Conservation (phyloP, 768 basidiomycete genomes). For the Crucibulum laeve region DNA sequence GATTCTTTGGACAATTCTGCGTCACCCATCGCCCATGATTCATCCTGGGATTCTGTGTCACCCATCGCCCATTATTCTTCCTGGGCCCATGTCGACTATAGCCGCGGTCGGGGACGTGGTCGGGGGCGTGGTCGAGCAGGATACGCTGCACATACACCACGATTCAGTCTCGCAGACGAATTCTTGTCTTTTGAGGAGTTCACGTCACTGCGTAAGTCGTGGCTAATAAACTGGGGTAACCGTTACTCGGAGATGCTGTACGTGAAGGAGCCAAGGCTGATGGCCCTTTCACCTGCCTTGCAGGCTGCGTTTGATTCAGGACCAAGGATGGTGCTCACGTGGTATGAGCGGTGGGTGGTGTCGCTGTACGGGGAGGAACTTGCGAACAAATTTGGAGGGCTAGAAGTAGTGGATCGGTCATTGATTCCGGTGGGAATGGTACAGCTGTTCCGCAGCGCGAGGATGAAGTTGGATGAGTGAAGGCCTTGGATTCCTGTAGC, state of each 20-base stretch:
- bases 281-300: slow-evolving; percentile 12
- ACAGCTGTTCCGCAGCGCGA: slow-evolving; percentile 28
- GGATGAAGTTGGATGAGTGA: slow-evolving; percentile 27
- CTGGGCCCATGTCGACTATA: too few relatives aligned
- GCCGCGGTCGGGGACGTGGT: too few relatives aligned
- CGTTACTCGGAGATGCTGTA: slow-evolving; percentile 21
- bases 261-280: slow-evolving; percentile 2
- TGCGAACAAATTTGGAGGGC: slow-evolving; percentile 31
- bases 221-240: slow-evolving; percentile 17
- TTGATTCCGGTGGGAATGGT: slow-evolving; percentile 39
- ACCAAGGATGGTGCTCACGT: slow-evolving; percentile 5
- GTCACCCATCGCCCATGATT: too few relatives aligned
- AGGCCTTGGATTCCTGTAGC: neutral
- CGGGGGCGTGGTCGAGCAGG: too few relatives aligned
- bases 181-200: slow-evolving; percentile 28
- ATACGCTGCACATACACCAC: too few relatives aligned
- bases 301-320: slow-evolving; percentile 7
- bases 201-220: slow-evolving; percentile 15
- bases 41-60: too few relatives aligned
- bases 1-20: too few relatives aligned
- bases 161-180: slow-evolving; percentile 3
- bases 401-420: slow-evolving; percentile 33
- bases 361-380: slow-evolving; percentile 34
- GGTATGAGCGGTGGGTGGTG: slow-evolving; percentile 32
- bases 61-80: too few relatives aligned